Base-by-base conservation (phyloP, 2,329 filamentous ascomycete species). In the Fusarium goolgardi region DNA sequence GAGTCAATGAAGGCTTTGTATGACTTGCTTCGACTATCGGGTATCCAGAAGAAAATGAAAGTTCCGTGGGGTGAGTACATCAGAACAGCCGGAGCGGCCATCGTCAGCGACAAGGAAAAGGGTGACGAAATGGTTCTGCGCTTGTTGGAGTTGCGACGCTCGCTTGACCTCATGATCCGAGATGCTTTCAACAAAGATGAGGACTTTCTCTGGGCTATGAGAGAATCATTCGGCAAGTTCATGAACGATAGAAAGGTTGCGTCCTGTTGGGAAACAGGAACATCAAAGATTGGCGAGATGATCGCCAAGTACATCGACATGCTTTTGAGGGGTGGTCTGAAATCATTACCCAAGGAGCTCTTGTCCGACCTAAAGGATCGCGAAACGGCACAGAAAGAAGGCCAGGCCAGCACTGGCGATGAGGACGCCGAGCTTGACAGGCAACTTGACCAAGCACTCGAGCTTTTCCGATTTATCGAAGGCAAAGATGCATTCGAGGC, bases 401-500 rank as follows among this genome's bases (percentile, higher is more conserved):
- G 90, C 35, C 84, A 90, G 56, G 85, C 88, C 5, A 89, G 84
- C 73, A 88, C 91, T 4, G 90, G 89, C 32, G 95, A 97, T 72
- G 95, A 99, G 76, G 95, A 98, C 76, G 90, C 91, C 1, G 94
- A 97, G 78, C 87, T 99, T 60, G 94, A 97, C 74, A 88, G 91
- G 37, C 96, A 98, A 76, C 85, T 99, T 13, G 94, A 99, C 72
- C 92, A 96, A 75, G 94, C 93, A 0, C 83, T 99, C 4, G 95
- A 98, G 77, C 84, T 99, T 6, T 99, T 99, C 85, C 89, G 96
- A 7, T 98, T 98, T 78, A 93, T 99, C 34, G 91, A 98, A 75
- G 96, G 96, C 69, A 99, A 99, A 78, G 95, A 96, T 56, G 92
- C 97, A 0, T 99, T 99, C 67, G 96, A 99, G 77, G 95, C 96